phyloP scores from a whole-genome alignment of 2,329 filamentous ascomycete species.

The Ceratocystiopsis sp. region DNA sequence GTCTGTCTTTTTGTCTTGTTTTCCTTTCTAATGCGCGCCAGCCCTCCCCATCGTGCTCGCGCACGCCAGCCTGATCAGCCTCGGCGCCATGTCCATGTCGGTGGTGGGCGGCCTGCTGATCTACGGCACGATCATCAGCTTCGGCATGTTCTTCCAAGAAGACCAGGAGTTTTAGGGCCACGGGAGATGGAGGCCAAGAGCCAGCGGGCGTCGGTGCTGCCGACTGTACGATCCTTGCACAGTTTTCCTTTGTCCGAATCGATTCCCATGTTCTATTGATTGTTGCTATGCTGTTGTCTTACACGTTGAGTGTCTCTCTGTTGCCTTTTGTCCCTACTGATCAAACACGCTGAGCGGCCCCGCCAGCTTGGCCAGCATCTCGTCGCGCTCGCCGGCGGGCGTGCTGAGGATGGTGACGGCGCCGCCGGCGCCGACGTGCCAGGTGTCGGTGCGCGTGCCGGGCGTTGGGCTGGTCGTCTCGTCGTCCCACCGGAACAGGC shows the following conservation, averaged over 20 bases:
- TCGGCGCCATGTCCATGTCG: slow-evolving; percentile 87
- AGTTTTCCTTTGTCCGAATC: neutral
- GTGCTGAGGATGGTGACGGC: slow-evolving; percentile 78
- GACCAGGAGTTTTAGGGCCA: slow-evolving; percentile 86
- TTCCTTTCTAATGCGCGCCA: too few species aligned
- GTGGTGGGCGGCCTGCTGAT: slow-evolving; percentile 84
- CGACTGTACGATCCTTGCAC: too few species aligned
- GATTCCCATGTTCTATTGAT: too few species aligned
- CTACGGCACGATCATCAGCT: slow-evolving; percentile 96
- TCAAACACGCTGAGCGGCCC: slow-evolving; percentile 24
- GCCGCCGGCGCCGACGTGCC: slow-evolving; percentile 79
- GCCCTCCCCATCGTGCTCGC: slow-evolving; percentile 79
- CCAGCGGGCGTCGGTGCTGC: too few species aligned
- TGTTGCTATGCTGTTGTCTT: too few species aligned
- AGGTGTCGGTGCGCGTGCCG: slow-evolving; percentile 33
- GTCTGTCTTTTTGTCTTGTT: too few species aligned
- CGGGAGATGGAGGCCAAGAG: neutral
- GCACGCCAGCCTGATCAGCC: slow-evolving; percentile 65
- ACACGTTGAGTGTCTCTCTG: neutral
- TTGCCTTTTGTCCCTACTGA: neutral
- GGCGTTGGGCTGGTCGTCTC: slow-evolving; percentile 19
- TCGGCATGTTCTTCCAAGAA: slow-evolving; percentile 95
- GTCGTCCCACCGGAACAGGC: slow-evolving; percentile 56
- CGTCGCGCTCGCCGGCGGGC: slow-evolving; percentile 64
- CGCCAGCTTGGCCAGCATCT: slow-evolving; percentile 67